phyloP scores from a whole-genome alignment of 441 rosid genomes.

The Omphalea diandra region DNA sequence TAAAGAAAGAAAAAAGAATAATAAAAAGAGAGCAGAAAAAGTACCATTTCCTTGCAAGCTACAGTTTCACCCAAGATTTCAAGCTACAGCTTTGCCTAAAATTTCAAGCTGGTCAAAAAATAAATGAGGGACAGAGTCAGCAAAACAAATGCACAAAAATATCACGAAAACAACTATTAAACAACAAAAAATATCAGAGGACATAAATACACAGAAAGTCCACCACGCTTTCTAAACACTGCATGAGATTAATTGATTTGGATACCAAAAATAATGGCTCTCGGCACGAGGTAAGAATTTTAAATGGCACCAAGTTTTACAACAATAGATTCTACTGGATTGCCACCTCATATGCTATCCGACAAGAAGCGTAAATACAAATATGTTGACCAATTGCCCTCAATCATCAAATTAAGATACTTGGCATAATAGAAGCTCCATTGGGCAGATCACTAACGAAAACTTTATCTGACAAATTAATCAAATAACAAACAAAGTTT shows the following conservation, averaged over 20 bases:
- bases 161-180: background rate
- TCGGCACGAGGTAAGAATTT: background rate
- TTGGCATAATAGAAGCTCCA: background rate
- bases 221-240: background rate
- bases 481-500: background rate
- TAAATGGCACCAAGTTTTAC: background rate
- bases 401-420: background rate
- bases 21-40: background rate
- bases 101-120: slow-evolving; percentile 28
- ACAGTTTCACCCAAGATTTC: no score
- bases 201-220: background rate
- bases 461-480: background rate
- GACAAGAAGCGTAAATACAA: background rate
- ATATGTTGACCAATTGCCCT: background rate
- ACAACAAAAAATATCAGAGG: background rate
- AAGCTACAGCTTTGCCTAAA: slow-evolving; percentile 12
- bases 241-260: background rate
- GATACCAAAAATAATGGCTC: background rate
- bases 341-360: background rate
- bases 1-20: background rate
- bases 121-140: background rate
- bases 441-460: background rate
- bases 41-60: slow-evolving; percentile 35
- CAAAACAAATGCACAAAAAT: background rate
- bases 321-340: background rate